Percentiles rank a stretch among this genome's conserved stretches.
These are phyloP conservation scores for Volvox reticuliferus DNA, from an alignment of 139 green algal genomes.

Conservation along the genomic window DNA sequence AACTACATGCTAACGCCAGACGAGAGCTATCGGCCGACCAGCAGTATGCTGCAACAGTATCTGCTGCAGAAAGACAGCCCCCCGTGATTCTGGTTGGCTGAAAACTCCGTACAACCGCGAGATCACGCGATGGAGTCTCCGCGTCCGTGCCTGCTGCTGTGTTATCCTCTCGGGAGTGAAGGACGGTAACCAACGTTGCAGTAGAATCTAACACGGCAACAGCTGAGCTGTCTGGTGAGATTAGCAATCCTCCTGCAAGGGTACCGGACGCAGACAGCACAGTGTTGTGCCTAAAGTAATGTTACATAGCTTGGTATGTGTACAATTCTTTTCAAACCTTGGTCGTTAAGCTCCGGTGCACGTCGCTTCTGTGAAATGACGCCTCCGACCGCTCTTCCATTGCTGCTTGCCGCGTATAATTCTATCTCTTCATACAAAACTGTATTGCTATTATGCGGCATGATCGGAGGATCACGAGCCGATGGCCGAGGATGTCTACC, in stretches of 20 bases:
- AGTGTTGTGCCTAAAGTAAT: background rate
- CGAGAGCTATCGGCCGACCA: slow-evolving; percentile 18
- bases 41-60: background rate
- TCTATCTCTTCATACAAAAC: slow-evolving; percentile 21
- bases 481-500: background rate
- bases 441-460: background rate
- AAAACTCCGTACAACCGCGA: background rate
- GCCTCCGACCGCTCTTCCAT: background rate
- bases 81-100: background rate
- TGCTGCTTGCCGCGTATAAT: background rate
- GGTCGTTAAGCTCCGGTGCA: background rate
- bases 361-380: background rate
- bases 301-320: background rate
- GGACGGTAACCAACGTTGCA: slow-evolving; percentile 1
- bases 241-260: slow-evolving; percentile 21
- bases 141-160: background rate
- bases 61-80: background rate
- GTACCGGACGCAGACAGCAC: background rate
- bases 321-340: background rate
- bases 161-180: background rate
- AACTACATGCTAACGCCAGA: slow-evolving; percentile 13
- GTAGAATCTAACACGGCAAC: slow-evolving; percentile 28
- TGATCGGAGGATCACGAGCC: background rate
- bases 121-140: background rate
- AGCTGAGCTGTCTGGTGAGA: slow-evolving; percentile 11